Evolutionary conservation across 106 monocot species (phyloP).

Genomic region (Hemerocallis citrina): DNA sequence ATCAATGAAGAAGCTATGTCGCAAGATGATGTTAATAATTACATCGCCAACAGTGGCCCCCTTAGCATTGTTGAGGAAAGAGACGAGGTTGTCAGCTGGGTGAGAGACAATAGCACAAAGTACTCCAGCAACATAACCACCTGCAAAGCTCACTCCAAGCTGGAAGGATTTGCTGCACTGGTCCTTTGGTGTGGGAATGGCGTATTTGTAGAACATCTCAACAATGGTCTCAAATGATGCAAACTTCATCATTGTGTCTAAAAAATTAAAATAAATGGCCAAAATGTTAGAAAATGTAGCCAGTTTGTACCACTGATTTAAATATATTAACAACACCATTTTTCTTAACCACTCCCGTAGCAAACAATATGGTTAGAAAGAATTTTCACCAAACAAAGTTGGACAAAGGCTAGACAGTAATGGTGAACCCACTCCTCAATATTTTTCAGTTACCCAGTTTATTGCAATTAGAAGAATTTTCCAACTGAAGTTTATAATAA

Average conservation of each 20-base stretch:
- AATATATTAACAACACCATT: too few species aligned
- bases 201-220: constrained; percentile 64
- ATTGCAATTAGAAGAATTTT: too few species aligned
- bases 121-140: constrained; percentile 74
- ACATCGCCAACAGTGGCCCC: constrained; percentile 73
- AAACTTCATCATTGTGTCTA: constrained; percentile 92
- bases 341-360: too few species aligned
- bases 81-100: constrained; percentile 77
- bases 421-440: too few species aligned
- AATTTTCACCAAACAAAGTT: too few species aligned
- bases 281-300: too few species aligned
- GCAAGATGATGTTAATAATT: constrained; percentile 5
- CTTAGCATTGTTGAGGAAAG: constrained; percentile 76
- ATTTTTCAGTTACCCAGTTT: too few species aligned
- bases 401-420: too few species aligned
- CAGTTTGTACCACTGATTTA: background rate
- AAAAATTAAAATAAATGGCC: background rate
- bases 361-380: too few species aligned
- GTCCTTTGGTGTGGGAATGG: constrained; percentile 62
- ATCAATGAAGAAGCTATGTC: background rate
- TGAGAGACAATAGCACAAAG: constrained; percentile 71
- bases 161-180: constrained; percentile 69
- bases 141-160: constrained; percentile 69
- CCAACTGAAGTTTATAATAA: too few species aligned
- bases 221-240: constrained; percentile 80